These are phyloP conservation scores for Phytophthora colocasiae DNA, from an alignment of 352 stramenopile species.

Conservation along the genomic window DNA sequence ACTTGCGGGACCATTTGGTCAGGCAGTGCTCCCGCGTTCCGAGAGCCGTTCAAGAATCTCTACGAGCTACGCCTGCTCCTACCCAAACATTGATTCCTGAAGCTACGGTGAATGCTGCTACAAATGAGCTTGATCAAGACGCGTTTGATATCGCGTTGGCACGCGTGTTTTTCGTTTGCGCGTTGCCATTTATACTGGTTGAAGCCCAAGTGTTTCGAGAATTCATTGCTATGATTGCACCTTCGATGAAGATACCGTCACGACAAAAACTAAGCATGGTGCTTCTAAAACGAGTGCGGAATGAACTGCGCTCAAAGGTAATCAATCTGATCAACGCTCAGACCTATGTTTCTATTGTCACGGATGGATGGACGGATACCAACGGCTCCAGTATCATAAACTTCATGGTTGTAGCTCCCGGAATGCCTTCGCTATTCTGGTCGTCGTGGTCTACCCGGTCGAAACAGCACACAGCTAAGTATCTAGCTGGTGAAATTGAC, in stretches of 20 bases:
- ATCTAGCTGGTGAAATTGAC: background rate
- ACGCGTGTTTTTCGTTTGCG: slow-evolving; percentile 11
- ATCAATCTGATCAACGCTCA: background rate
- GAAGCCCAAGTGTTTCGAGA: slow-evolving; percentile 11
- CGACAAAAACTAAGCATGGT: background rate
- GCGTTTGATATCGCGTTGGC: slow-evolving; percentile 11
- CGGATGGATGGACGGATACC: background rate
- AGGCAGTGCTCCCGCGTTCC: slow-evolving; percentile 10
- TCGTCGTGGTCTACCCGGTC: background rate
- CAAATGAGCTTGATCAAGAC: background rate
- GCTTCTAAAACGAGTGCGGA: background rate
- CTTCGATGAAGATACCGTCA: background rate
- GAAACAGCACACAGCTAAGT: background rate
- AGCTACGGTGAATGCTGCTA: background rate
- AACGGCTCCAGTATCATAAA: background rate
- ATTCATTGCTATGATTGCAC: slow-evolving; percentile 9
- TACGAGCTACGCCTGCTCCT: background rate
- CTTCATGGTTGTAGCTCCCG: background rate
- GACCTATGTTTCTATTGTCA: background rate
- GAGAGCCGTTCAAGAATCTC: slow-evolving; percentile 4
- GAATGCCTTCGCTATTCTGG: background rate
- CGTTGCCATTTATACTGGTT: slow-evolving; percentile 8
- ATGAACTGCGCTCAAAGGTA: background rate
- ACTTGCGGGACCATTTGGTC: slow-evolving; percentile 9
- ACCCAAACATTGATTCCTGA: background rate